Evolutionary conservation across 148 eudicot genomes (phyloP).

Genomic region (Cornus controversa): DNA sequence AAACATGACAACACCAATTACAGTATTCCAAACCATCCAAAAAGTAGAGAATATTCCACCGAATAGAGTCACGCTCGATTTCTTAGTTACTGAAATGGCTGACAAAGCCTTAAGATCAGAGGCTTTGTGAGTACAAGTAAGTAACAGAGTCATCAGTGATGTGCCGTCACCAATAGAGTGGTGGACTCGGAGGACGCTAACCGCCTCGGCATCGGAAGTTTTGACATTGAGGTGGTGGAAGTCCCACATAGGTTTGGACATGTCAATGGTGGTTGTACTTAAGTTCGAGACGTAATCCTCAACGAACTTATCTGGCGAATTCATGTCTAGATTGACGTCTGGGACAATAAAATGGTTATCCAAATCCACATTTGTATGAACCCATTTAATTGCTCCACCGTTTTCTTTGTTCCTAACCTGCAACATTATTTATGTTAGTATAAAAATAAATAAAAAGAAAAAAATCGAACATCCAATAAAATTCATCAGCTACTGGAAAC

Average conservation of each 20-base stretch:
- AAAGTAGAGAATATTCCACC: slow-evolving; percentile 15
- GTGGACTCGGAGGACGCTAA: slow-evolving; percentile 38
- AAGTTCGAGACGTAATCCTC: slow-evolving; percentile 53
- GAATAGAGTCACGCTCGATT: background rate
- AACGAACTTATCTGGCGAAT: slow-evolving; percentile 46
- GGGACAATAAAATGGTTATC: slow-evolving; percentile 49
- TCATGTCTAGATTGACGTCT: slow-evolving; percentile 35
- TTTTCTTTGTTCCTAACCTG: slow-evolving; percentile 35
- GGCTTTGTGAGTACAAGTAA: slow-evolving; percentile 51
- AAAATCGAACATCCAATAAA: too few species aligned
- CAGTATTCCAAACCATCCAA: slow-evolving; percentile 36
- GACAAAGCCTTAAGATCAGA: slow-evolving; percentile 52
- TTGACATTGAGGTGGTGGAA: slow-evolving; percentile 56
- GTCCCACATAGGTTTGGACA: slow-evolving; percentile 73
- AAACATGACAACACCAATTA: slow-evolving; percentile 29
- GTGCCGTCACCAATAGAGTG: slow-evolving; percentile 77
- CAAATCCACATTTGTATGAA: slow-evolving; percentile 32
- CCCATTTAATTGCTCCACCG: slow-evolving; percentile 36
- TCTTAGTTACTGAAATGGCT: slow-evolving; percentile 22
- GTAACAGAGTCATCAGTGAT: slow-evolving; percentile 56
- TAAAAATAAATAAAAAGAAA: too few species aligned
- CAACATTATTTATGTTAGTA: too few species aligned
- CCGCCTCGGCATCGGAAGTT: slow-evolving; percentile 42
- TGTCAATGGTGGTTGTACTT: slow-evolving; percentile 38
- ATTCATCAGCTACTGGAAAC: too few species aligned